Base-by-base conservation (phyloP, 2,329 filamentous ascomycete species). In the Trichoderma sp. region DNA sequence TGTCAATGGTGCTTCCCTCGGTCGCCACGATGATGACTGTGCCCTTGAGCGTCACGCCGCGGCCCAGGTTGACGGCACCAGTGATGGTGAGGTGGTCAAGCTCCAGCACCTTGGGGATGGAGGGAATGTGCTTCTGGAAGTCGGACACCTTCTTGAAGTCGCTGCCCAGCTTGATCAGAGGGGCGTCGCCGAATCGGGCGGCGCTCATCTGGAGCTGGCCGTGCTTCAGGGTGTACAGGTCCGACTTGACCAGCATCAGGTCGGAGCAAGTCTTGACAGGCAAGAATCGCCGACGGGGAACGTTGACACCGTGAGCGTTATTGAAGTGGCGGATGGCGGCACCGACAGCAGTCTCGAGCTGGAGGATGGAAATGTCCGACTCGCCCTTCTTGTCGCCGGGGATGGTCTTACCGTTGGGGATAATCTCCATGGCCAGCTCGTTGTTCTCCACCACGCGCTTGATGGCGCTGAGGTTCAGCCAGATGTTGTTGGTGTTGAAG, bases 401-500 rank as follows among this genome's bases (percentile, higher is more conserved):
- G 77, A 99, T 97, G 72, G 92, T 94, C 88, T 99, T 99, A 84
- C 92, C 93, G 84, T 99, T 99, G 80, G 95, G 94, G 76, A 99
- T 99, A 80, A 99, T 99, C 85, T 99, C 95, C 92, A 99, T 97
- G 83, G 94, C 92, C 65, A 99, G 90, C 86, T 98, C 94, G 80
- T 97, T 93, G 82, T 96, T 93, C 88, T 98, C 95, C 8, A 99
- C 95, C 65, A 99, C 93, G 70, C 95, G 94, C 91, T 98, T 98
- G 84, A 99, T 92, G 74, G 95, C 95, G 79, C 92, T 90, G 76
- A 97, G 87, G 85, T 97, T 97, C 87, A 99, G 92, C 95, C 95
- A 99, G 84, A 99, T 97, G 89, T 99, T 99, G 92, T 99, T 99
- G 83, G 95, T 99, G 89, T 99, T 99, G 91, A 99, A 99, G 90